A percentile compares a stretch with the other conserved stretches of the same genome.
Conservation (phyloP, 2,329 filamentous ascomycete genomes). For the Raffaelea deltoideospora region DNA sequence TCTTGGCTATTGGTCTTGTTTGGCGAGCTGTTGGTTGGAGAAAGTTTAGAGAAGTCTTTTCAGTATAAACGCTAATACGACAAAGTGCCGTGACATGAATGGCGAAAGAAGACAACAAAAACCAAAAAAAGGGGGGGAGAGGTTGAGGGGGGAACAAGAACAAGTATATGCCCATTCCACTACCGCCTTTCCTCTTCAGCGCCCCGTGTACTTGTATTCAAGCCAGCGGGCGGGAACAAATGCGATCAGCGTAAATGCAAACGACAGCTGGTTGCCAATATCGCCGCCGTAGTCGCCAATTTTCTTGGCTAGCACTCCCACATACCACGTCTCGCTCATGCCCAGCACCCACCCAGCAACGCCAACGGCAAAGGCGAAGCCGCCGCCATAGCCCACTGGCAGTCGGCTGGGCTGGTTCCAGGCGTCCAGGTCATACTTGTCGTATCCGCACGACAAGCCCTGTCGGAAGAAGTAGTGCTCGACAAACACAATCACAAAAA, state of each 20-base stretch:
- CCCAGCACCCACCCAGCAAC: constrained; percentile 36
- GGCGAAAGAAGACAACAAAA: no score
- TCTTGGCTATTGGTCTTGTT: no score
- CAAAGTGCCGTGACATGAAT: no score
- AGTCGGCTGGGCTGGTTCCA: constrained; percentile 29
- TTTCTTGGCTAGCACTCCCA: constrained; percentile 26
- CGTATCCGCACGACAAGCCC: constrained; percentile 15
- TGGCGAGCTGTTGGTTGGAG: no score
- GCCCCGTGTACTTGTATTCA: constrained; percentile 30
- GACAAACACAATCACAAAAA: constrained; percentile 29
- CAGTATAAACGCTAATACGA: no score
- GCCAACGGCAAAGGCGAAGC: constrained; percentile 27
- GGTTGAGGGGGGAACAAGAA: no score
- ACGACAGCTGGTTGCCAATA: constrained; percentile 35
- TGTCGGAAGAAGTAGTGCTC: constrained; percentile 33
- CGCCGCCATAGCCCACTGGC: constrained; percentile 27
- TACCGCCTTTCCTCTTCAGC: constrained; percentile 12
- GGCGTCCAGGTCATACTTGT: constrained; percentile 30
- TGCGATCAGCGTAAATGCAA: constrained; percentile 29
- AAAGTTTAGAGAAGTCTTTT: no score
- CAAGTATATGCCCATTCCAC: neutral
- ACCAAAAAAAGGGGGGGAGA: no score
- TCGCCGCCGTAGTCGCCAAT: constrained; percentile 31
- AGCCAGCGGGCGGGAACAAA: constrained; percentile 31
- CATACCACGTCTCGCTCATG: constrained; percentile 43